Conservation (phyloP, 805 yeast species). For the Ogataea angusta region DNA sequence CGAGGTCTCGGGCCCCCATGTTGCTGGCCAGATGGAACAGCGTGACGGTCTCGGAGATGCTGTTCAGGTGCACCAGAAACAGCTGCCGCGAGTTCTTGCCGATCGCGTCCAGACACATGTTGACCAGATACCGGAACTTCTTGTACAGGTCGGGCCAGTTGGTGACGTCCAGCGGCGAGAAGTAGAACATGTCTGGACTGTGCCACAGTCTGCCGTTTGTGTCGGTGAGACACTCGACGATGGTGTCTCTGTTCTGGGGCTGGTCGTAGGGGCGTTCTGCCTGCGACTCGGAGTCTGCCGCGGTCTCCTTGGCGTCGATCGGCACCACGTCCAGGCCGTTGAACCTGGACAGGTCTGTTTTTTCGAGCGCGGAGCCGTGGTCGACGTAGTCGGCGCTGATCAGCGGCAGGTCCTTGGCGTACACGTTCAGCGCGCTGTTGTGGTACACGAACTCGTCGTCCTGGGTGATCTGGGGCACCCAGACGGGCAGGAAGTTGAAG, state of each 20-base stretch:
- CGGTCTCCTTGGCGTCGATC: slow-evolving; percentile 12
- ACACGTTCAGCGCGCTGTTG: slow-evolving; percentile 57
- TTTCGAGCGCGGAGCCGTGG: slow-evolving; percentile 31
- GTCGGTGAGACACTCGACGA: slow-evolving; percentile 9
- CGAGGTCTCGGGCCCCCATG: slow-evolving; percentile 49
- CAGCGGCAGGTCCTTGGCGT: slow-evolving; percentile 57
- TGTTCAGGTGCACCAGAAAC: slow-evolving; percentile 52
- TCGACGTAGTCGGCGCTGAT: slow-evolving; percentile 37
- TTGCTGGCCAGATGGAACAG: slow-evolving; percentile 54
- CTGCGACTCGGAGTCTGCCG: slow-evolving; percentile 4
- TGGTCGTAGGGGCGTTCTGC: slow-evolving; percentile 5
- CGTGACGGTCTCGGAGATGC: slow-evolving; percentile 50
- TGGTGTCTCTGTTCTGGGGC: slow-evolving; percentile 8
- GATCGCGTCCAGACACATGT: slow-evolving; percentile 48
- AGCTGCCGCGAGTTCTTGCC: slow-evolving; percentile 46
- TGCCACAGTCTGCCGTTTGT: slow-evolving; percentile 20
- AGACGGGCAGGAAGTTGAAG: slow-evolving; percentile 40
- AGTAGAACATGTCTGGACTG: slow-evolving; percentile 48
- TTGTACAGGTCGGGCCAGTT: slow-evolving; percentile 58
- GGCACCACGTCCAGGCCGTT: slow-evolving; percentile 25
- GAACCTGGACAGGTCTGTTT: slow-evolving; percentile 23
- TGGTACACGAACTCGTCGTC: slow-evolving; percentile 56
- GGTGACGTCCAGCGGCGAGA: slow-evolving; percentile 55
- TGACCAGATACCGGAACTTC: slow-evolving; percentile 45
- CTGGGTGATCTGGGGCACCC: slow-evolving; percentile 61